Conservation (phyloP, 2,329 filamentous ascomycete genomes). For the Xenoacremonium recifei region DNA sequence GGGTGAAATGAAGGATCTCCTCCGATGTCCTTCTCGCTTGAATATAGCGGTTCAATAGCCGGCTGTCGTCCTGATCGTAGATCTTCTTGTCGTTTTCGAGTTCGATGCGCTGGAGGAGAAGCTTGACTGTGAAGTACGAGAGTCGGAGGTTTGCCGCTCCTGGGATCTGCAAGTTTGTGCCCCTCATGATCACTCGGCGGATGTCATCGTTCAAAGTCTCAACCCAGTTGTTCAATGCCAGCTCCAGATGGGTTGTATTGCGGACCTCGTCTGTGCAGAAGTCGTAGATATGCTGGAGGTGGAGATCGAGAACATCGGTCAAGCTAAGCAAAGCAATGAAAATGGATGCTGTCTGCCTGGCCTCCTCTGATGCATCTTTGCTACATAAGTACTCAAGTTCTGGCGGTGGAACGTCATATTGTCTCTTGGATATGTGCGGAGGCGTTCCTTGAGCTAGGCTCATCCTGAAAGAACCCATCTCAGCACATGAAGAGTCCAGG, state of each 20-base stretch:
- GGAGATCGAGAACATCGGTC: constrained; percentile 36
- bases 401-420: constrained; percentile 49
- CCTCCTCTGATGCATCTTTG: constrained; percentile 9
- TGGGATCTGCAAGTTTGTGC: constrained; percentile 37
- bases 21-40: constrained; percentile 45
- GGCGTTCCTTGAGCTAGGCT: constrained; percentile 55
- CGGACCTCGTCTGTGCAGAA: constrained; percentile 28
- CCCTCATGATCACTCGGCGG: constrained; percentile 41
- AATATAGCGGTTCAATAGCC: constrained; percentile 33
- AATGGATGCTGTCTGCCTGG: constrained; percentile 30
- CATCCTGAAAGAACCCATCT: too few species aligned
- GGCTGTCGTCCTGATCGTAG: constrained; percentile 15
- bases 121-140: constrained; percentile 46
- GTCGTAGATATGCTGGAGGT: constrained; percentile 34
- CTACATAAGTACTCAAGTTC: constrained; percentile 33
- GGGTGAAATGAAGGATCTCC: constrained; percentile 47
- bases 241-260: constrained; percentile 34
- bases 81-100: constrained; percentile 39
- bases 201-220: constrained; percentile 37
- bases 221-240: constrained; percentile 42
- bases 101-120: constrained; percentile 46
- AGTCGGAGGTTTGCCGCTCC: constrained; percentile 52
- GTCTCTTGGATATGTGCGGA: constrained; percentile 41
- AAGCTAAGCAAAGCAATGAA: constrained; percentile 46
- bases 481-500: too few species aligned